phyloP scores from a whole-genome alignment of 2,329 filamentous ascomycete genomes.

The Neophaeococcomyces mojaviensis region DNA sequence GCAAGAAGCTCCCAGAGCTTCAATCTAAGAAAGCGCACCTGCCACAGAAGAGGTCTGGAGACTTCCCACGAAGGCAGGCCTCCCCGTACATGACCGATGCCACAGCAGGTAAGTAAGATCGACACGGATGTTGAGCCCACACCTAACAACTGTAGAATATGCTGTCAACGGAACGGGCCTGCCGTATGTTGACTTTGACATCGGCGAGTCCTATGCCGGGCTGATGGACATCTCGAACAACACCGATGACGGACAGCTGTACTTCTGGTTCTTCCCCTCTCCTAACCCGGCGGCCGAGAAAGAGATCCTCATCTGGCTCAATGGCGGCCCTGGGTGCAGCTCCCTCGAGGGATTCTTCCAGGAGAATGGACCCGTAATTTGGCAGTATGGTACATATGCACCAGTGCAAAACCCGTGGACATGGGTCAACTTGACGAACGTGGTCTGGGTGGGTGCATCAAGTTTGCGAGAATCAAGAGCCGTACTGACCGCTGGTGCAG shows the following conservation, averaged over 20 bases:
- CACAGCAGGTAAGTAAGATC: slow-evolving; percentile 15
- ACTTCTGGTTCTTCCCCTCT: slow-evolving; percentile 46
- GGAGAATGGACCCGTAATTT: slow-evolving; percentile 30
- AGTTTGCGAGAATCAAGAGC: slow-evolving; percentile 2
- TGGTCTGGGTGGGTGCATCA: slow-evolving; percentile 64
- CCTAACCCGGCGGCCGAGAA: slow-evolving; percentile 37
- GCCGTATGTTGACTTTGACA: slow-evolving; percentile 62
- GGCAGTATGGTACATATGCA: slow-evolving; percentile 26
- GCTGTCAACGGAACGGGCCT: slow-evolving; percentile 57
- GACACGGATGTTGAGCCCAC: neutral
- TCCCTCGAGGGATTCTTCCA: slow-evolving; percentile 54
- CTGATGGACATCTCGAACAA: slow-evolving; percentile 47
- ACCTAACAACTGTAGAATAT: slow-evolving; percentile 41
- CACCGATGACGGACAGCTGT: slow-evolving; percentile 36
- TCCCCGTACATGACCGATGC: slow-evolving; percentile 16
- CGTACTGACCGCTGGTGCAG: neutral
- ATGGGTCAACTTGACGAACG: slow-evolving; percentile 70
- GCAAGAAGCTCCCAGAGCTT: slow-evolving; percentile 16
- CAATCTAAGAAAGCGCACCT: slow-evolving; percentile 10
- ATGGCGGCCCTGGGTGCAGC: slow-evolving; percentile 92
- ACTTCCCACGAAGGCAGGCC: slow-evolving; percentile 9
- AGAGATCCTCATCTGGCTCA: slow-evolving; percentile 48
- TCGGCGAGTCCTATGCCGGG: slow-evolving; percentile 45
- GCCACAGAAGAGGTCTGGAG: slow-evolving; percentile 6
- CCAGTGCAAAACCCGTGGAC: slow-evolving; percentile 43